These are phyloP conservation scores for Neurospora terricola DNA, from an alignment of 495 filamentous ascomycete genomes.

Conservation along the genomic window DNA sequence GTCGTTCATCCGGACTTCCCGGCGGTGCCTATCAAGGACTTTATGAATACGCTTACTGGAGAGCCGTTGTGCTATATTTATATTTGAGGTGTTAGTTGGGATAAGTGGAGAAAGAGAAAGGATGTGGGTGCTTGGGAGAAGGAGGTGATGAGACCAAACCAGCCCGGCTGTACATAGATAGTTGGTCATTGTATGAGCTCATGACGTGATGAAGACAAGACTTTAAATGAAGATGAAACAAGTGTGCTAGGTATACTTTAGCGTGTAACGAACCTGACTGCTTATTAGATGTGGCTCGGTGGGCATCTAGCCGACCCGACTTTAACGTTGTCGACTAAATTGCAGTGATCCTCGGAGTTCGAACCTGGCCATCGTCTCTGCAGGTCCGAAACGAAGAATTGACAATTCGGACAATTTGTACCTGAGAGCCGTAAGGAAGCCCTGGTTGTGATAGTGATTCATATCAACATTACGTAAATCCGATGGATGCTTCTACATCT, in stretches of 20 bases:
- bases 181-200: background rate
- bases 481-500: background rate
- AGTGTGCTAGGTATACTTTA: background rate
- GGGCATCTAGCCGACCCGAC: background rate
- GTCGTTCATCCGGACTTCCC: constrained; percentile 9
- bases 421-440: background rate
- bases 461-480: background rate
- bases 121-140: background rate
- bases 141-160: background rate
- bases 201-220: background rate
- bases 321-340: background rate
- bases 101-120: background rate
- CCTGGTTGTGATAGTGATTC: background rate
- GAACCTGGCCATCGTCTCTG: background rate
- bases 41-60: constrained; percentile 14
- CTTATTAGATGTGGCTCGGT: background rate
- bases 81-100: background rate
- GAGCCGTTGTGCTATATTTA: constrained; percentile 20
- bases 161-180: background rate
- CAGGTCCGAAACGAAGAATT: background rate
- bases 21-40: constrained; percentile 4
- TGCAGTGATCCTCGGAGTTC: background rate
- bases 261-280: background rate
- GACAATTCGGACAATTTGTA: background rate
- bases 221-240: background rate